These are phyloP conservation scores for Catharanthus roseus DNA, from an alignment of 257 asterid species.

Conservation along the genomic window DNA sequence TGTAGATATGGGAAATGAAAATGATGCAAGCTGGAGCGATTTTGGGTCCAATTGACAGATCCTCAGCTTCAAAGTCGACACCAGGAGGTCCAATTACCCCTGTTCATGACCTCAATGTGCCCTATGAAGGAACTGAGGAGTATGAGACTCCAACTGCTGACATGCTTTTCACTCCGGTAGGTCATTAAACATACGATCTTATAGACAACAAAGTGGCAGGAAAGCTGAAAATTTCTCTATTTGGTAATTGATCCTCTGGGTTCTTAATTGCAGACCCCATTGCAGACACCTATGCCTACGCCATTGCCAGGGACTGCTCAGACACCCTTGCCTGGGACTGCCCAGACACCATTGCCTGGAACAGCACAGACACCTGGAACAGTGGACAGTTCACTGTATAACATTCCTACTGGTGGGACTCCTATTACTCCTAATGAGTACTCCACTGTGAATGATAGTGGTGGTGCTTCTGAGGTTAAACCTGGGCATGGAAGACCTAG, in stretches of 20 bases:
- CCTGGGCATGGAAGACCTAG: slow-evolving; percentile 68
- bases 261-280: slow-evolving; percentile 43
- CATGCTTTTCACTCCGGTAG: slow-evolving; percentile 90
- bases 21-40: slow-evolving; percentile 93
- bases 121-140: slow-evolving; percentile 94
- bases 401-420: slow-evolving; percentile 79
- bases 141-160: slow-evolving; percentile 96
- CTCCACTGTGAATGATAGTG: slow-evolving; percentile 48
- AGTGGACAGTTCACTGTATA: slow-evolving; percentile 59
- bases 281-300: slow-evolving; percentile 78
- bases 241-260: slow-evolving; percentile 3
- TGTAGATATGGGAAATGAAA: slow-evolving; percentile 81
- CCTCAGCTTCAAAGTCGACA: slow-evolving; percentile 36
- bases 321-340: slow-evolving; percentile 79
- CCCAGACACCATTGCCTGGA: slow-evolving; percentile 69
- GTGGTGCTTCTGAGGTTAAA: slow-evolving; percentile 46
- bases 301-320: slow-evolving; percentile 73
- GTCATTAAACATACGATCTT: slow-evolving; percentile 17
- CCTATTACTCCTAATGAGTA: slow-evolving; percentile 76
- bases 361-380: slow-evolving; percentile 74
- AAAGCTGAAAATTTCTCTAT: background rate
- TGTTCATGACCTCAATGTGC: slow-evolving; percentile 90
- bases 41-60: slow-evolving; percentile 77
- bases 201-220: background rate
- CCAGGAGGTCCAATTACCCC: slow-evolving; percentile 63